These are phyloP conservation scores for Gilbertella persicaria DNA, from an alignment of 371 early-diverging fungal species.

Conservation along the genomic window DNA sequence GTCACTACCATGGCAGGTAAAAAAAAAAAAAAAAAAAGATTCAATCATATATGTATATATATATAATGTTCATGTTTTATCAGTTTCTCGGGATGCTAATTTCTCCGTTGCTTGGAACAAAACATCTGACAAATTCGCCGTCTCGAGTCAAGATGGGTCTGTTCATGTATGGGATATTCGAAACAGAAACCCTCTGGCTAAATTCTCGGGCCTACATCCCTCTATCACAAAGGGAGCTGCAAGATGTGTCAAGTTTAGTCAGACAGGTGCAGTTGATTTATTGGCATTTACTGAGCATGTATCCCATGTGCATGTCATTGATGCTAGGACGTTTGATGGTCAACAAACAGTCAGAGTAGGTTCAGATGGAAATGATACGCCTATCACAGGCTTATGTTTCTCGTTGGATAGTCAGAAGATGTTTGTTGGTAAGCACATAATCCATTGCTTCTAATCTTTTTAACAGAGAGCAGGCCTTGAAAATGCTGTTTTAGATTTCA, in stretches of 20 bases:
- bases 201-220: constrained; percentile 47
- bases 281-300: constrained; percentile 86
- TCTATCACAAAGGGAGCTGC: constrained; percentile 80
- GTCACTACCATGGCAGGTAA: constrained; percentile 69
- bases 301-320: constrained; percentile 81
- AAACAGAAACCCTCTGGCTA: constrained; percentile 39
- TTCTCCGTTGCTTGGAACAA: constrained; percentile 68
- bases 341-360: constrained; percentile 67
- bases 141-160: constrained; percentile 84
- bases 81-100: constrained; percentile 34
- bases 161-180: constrained; percentile 74
- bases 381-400: constrained; percentile 80
- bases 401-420: constrained; percentile 75
- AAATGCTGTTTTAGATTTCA: constrained; percentile 55
- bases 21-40: neutral
- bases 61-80: neutral
- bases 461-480: constrained; percentile 45
- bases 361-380: constrained; percentile 61
- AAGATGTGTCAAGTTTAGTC: constrained; percentile 84
- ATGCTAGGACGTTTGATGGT: constrained; percentile 81
- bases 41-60: too few relatives aligned
- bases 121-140: constrained; percentile 71
- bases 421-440: constrained; percentile 72
- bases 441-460: neutral
- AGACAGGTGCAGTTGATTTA: constrained; percentile 79